Evolutionary conservation across 257 asterid species (phyloP), one percentile per base, ranked within the genome.

Genomic region (Solanum virginianum): DNA sequence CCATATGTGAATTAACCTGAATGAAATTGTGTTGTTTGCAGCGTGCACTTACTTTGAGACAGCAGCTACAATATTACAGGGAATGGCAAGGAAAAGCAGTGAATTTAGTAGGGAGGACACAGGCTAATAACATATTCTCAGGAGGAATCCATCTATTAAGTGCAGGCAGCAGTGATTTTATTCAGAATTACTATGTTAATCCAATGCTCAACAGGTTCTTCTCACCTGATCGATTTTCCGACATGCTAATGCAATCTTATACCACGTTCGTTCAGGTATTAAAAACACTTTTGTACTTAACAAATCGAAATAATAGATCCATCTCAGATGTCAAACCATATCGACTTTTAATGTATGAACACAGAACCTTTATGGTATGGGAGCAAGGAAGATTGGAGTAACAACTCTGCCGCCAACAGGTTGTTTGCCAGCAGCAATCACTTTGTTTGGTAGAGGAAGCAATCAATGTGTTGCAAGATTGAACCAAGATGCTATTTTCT

Each of bases 401-500:
- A 94, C 98, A 45, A 88, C 82, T 49, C 90, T 94, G 53, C 98
- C 98, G 18, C 98, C 98, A 69, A 85, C 91, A 0, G 98, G 97
- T 56, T 95, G 98, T 90, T 90, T 94, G 88, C 98, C 98, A 43
- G 98, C 96, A 63, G 92, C 96, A 12, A 93, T 95, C 49, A 95
- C 98, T 57, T 70, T 93, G 72, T 94, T 94, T 41, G 94, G 98
- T 12, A 5, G 80, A 17, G 97, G 98, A 87, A 87, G 88, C 85
- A 94, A 95, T 85, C 87, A 88, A 86, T 94, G 97, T 41, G 95
- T 95, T 10, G 86, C 86, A 18, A 88, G 95, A 89, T 86, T 95
- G 55, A 95, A 95, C 88, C 90, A 83, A 77, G 94, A 94, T 75
- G 97, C 97, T 12, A 85, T 94, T 82, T 90, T 88, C 51, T 94